A percentile compares a stretch with the other conserved stretches of the same genome.
Conservation (phyloP, 805 yeast genomes). For the Priceomyces medius region DNA sequence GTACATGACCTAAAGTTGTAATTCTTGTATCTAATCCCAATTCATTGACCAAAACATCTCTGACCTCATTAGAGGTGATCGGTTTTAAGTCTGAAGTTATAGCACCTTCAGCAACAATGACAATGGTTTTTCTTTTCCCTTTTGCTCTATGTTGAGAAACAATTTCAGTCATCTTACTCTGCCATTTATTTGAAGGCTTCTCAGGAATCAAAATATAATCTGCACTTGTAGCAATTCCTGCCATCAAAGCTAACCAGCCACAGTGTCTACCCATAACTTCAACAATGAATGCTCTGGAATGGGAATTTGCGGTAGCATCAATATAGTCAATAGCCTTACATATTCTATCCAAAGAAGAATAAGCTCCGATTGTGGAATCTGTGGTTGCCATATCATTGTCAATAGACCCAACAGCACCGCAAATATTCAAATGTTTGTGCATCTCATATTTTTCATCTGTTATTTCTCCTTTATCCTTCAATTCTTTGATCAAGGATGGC, state of each 20-base stretch:
- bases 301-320: constrained; percentile 96
- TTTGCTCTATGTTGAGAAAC: constrained; percentile 75
- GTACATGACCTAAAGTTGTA: constrained; percentile 96
- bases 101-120: constrained; percentile 98
- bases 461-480: constrained; percentile 54
- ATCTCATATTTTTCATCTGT: constrained; percentile 58
- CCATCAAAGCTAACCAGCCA: constrained; percentile 98
- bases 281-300: constrained; percentile 94
- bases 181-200: constrained; percentile 81
- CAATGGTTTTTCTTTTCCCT: constrained; percentile 93
- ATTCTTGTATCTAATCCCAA: constrained; percentile 92
- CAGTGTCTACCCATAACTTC: constrained; percentile 99
- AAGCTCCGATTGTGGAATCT: constrained; percentile 95
- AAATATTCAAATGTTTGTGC: constrained; percentile 74
- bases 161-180: constrained; percentile 70
- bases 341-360: constrained; percentile 88
- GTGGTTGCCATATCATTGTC: constrained; percentile 98
- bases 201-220: constrained; percentile 95
- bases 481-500: constrained; percentile 82
- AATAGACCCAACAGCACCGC: constrained; percentile 94
- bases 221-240: constrained; percentile 95
- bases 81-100: constrained; percentile 77
- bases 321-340: constrained; percentile 94
- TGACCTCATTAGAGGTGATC: constrained; percentile 76
- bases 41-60: constrained; percentile 68